Conservation (phyloP, 768 basidiomycete genomes). For the Podaxis sp. region DNA sequence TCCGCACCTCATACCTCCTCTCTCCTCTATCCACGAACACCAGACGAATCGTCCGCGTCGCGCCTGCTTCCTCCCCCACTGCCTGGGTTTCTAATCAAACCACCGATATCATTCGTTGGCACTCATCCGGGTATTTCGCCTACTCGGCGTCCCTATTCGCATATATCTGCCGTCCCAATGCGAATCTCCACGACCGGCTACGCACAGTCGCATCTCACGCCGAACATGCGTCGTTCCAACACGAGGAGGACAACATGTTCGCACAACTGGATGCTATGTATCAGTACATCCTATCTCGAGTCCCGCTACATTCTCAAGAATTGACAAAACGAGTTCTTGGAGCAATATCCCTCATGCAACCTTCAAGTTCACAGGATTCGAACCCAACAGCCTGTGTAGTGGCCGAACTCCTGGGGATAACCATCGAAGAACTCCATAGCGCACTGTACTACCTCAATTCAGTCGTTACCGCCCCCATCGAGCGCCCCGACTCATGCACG, state of each 20-base stretch:
- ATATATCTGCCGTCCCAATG: background rate
- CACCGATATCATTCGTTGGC: background rate
- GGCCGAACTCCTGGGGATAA: background rate
- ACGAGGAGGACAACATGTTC: background rate
- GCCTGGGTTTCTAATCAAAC: background rate
- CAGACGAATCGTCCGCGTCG: background rate
- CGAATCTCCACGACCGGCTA: background rate
- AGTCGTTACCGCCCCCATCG: background rate
- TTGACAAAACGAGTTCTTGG: background rate
- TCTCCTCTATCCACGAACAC: background rate
- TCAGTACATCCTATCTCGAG: background rate
- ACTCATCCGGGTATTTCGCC: background rate
- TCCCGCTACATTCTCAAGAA: background rate
- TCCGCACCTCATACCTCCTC: background rate
- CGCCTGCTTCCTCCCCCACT: background rate
- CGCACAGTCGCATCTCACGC: background rate
- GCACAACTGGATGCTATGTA: constrained; percentile 3
- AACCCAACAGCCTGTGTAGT: background rate
- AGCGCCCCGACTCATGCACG: background rate
- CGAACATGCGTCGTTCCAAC: background rate
- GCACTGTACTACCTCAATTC: background rate
- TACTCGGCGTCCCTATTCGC: background rate
- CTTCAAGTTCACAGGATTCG: background rate
- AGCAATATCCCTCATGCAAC: constrained; percentile 8
- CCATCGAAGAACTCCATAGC: background rate